Evolutionary conservation across 2,329 filamentous ascomycete species (phyloP).

Genomic region (Pseudocercospora ulei): DNA sequence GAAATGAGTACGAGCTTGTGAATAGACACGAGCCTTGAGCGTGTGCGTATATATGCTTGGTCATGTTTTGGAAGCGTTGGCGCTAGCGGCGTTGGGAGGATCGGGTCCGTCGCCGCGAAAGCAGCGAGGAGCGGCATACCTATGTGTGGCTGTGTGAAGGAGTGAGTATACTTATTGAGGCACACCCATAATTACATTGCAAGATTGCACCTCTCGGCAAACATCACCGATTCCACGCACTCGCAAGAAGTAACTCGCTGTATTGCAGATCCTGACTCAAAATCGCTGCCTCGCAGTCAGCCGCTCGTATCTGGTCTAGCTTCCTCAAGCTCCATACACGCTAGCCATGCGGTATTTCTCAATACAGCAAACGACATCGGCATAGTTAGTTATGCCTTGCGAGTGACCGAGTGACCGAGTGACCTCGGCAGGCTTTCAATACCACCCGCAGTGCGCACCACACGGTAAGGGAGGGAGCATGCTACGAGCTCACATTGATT

Average conservation of each 20-base stretch:
- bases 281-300: too few relatives aligned
- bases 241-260: too few relatives aligned
- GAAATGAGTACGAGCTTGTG: constrained; percentile 30
- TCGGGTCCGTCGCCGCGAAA: background rate
- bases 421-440: constrained; percentile 6
- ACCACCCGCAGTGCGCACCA: constrained; percentile 3
- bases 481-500: background rate
- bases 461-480: constrained; percentile 7
- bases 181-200: too few relatives aligned
- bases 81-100: constrained; percentile 12
- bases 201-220: too few relatives aligned
- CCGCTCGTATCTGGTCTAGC: too few relatives aligned
- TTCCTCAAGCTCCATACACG: too few relatives aligned
- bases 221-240: too few relatives aligned
- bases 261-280: too few relatives aligned
- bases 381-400: background rate
- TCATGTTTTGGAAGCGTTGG: constrained; percentile 16
- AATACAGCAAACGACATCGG: background rate
- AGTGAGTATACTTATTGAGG: too few relatives aligned
- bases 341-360: background rate
- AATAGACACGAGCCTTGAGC: constrained; percentile 27
- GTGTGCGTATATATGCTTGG: constrained; percentile 3
- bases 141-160: background rate
- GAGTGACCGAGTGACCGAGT: constrained; percentile 3
- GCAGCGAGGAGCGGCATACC: background rate